phyloP scores from a whole-genome alignment of 2,329 filamentous ascomycete genomes.

The Curvularia hawaiiensis region DNA sequence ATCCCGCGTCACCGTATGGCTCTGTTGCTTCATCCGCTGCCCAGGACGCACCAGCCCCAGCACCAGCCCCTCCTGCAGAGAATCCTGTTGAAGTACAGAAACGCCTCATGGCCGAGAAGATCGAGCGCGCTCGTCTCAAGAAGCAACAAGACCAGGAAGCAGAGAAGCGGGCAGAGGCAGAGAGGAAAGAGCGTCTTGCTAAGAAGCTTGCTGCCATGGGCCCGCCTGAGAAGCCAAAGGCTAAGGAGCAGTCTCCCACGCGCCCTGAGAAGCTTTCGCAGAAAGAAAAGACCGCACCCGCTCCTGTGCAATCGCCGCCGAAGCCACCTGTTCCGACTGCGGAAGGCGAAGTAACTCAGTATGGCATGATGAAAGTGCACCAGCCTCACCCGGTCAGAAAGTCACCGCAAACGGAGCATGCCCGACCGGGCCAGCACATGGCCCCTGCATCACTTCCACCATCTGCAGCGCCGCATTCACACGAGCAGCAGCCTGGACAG shows the following conservation, averaged over 20 bases:
- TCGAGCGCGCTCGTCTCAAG: constrained; percentile 70
- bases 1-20: constrained; percentile 45
- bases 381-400: constrained; percentile 58
- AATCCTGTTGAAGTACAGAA: constrained; percentile 68
- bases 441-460: constrained; percentile 23
- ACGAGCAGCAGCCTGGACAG: constrained; percentile 23
- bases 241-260: constrained; percentile 48
- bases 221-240: constrained; percentile 51
- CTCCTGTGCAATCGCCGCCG: constrained; percentile 53
- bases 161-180: constrained; percentile 74
- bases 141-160: constrained; percentile 62
- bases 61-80: constrained; percentile 58
- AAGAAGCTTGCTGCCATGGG: constrained; percentile 75
- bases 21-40: constrained; percentile 34
- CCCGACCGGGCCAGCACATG: constrained; percentile 17
- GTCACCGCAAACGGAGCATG: constrained; percentile 23
- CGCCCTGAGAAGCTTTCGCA: constrained; percentile 46
- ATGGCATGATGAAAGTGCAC: constrained; percentile 67
- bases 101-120: constrained; percentile 71
- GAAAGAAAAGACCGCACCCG: constrained; percentile 51
- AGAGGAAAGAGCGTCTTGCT: constrained; percentile 70
- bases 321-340: constrained; percentile 64
- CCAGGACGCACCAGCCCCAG: constrained; percentile 33
- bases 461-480: constrained; percentile 29
- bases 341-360: constrained; percentile 62